Conservation (phyloP, 257 asterid genomes). For the Fraxinus pennsylvanica region DNA sequence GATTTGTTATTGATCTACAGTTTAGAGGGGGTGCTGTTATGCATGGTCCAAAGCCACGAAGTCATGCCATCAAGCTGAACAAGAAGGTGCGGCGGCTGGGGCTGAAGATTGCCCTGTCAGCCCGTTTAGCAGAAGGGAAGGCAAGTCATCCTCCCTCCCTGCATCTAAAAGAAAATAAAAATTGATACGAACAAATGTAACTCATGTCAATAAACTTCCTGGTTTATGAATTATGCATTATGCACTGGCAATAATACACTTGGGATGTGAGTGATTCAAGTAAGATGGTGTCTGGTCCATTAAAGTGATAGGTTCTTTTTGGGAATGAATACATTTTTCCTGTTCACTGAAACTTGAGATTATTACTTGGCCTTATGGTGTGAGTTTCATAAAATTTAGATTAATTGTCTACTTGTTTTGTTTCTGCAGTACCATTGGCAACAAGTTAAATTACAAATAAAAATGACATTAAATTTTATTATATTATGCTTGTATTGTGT, state of each 20-base stretch:
- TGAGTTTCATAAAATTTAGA: neutral
- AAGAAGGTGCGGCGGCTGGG: conserved; percentile 94
- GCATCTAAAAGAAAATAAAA: neutral
- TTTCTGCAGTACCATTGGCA: neutral
- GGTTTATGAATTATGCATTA: neutral
- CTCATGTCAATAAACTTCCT: neutral
- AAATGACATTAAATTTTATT: neutral
- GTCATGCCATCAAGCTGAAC: conserved; percentile 88
- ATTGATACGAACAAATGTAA: neutral
- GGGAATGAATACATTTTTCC: neutral
- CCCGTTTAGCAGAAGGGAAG: conserved; percentile 97
- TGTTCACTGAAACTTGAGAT: neutral
- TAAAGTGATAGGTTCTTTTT: neutral
- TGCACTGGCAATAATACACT: neutral
- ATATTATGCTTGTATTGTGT: neutral
- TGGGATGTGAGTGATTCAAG: neutral
- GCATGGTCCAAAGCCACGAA: conserved; percentile 98
- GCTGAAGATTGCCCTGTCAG: conserved; percentile 85
- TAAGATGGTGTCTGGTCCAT: neutral
- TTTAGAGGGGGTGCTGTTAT: conserved; percentile 79
- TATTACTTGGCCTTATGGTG: neutral
- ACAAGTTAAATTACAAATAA: neutral
- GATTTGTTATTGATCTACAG: conserved; percentile 41
- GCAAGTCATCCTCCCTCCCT: conserved; percentile 42
- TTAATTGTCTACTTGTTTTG: neutral